These are phyloP conservation scores for Cyclocybe cylindracea DNA, from an alignment of 768 basidiomycete species.

Conservation along the genomic window DNA sequence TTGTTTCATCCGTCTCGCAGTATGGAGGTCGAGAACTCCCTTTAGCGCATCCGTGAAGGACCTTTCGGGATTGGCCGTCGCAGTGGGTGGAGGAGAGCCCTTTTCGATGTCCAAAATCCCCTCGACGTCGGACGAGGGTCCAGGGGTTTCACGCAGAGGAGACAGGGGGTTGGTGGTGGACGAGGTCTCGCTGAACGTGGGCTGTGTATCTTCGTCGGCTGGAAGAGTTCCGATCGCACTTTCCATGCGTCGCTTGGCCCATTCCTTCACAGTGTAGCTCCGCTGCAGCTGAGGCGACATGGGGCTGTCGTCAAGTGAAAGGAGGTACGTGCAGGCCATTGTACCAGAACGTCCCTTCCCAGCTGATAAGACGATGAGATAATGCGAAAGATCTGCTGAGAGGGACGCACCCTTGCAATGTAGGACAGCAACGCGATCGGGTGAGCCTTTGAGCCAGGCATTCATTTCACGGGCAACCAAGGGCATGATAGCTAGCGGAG, in stretches of 20 bases:
- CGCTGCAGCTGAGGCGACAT: conserved; percentile 48
- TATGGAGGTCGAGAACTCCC: conserved; percentile 67
- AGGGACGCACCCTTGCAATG: conserved; percentile 76
- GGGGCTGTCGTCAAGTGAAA: conserved; percentile 54
- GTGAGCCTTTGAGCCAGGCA: conserved; percentile 66
- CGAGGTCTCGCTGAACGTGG: conserved; percentile 1
- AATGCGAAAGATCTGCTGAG: neutral
- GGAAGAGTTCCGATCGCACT: conserved; percentile 51
- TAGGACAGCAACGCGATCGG: conserved; percentile 72
- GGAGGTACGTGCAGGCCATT: conserved; percentile 79
- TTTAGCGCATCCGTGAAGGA: conserved; percentile 45
- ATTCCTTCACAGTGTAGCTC: conserved; percentile 48
- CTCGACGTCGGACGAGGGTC: conserved; percentile 11
- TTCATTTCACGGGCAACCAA: conserved; percentile 75
- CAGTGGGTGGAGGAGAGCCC: conserved; percentile 1
- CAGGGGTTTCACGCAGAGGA: neutral
- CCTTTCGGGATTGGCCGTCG: conserved; percentile 22
- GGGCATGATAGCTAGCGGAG: conserved; percentile 74
- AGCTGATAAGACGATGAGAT: conserved; percentile 36
- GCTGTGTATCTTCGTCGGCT: conserved; percentile 29
- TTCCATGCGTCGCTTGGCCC: conserved; percentile 48
- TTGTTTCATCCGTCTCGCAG: conserved; percentile 66
- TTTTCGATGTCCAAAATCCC: conserved; percentile 17
- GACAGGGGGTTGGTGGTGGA: neutral
- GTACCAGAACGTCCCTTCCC: conserved; percentile 88